Evolutionary conservation across 1,139 yeast species (phyloP).

Genomic region (Sugiyamaella xylanicola): DNA sequence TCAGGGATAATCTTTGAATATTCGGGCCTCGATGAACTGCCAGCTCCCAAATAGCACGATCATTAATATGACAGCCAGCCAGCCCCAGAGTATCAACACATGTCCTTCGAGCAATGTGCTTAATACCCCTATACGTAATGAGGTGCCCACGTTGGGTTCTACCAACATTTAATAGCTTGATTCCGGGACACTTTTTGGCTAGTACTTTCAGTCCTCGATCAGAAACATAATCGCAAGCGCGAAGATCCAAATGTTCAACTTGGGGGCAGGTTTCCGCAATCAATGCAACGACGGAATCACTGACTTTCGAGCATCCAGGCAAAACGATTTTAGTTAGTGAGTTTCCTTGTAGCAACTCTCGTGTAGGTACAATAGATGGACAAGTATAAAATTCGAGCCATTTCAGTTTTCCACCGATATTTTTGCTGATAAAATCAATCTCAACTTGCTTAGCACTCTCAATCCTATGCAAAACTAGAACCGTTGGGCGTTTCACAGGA

Average conservation of each 20-base stretch:
- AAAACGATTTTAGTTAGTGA: conserved; percentile 61
- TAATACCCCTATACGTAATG: conserved; percentile 71
- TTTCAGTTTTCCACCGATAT: conserved; percentile 53
- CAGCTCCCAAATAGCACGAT: conserved; percentile 77
- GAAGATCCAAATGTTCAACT: conserved; percentile 66
- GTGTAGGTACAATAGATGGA: conserved; percentile 65
- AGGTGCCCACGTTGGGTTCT: conserved; percentile 69
- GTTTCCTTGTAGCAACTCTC: conserved; percentile 47
- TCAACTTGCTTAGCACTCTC: conserved; percentile 49
- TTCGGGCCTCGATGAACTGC: conserved; percentile 59
- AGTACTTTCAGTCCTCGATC: conserved; percentile 73
- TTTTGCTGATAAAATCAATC: conserved; percentile 45
- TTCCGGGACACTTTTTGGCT: conserved; percentile 58
- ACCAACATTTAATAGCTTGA: conserved; percentile 71
- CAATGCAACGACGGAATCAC: conserved; percentile 58
- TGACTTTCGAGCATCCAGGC: conserved; percentile 69
- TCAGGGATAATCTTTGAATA: conserved; percentile 71
- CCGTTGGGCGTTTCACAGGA: conserved; percentile 12
- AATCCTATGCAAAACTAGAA: conserved; percentile 56
- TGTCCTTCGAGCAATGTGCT: conserved; percentile 57
- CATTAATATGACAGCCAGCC: conserved; percentile 85
- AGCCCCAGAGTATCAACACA: conserved; percentile 72
- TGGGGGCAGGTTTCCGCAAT: conserved; percentile 61
- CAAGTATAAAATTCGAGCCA: conserved; percentile 86
- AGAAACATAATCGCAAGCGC: conserved; percentile 81